A percentile compares a stretch with the other conserved stretches of the same genome.
Evolutionary conservation across 306 rosid species (phyloP).

Genomic region (Pyrus betulifolia): DNA sequence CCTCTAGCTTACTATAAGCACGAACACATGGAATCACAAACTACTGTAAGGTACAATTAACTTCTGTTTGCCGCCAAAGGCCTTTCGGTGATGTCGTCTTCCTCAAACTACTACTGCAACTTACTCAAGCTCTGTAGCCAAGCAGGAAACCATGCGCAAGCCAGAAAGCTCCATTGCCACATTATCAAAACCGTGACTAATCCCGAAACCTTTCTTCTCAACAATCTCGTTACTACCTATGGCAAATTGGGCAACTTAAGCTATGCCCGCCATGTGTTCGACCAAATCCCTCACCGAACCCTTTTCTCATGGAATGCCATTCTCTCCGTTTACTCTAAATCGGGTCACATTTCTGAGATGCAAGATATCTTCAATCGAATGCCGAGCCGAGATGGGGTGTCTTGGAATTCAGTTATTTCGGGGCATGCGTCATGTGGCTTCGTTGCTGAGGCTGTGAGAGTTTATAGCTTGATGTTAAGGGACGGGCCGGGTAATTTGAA

Average conservation of each 20-base stretch:
- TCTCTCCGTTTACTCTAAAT: conserved; percentile 54
- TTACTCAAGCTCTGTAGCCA: conserved; percentile 57
- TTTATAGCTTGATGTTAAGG: conserved; percentile 53
- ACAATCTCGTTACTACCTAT: conserved; percentile 48
- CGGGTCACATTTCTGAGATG: conserved; percentile 47
- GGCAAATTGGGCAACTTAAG: conserved; percentile 34
- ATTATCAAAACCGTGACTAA: conserved; percentile 36
- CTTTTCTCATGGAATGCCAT: conserved; percentile 68
- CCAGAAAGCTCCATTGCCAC: conserved; percentile 61
- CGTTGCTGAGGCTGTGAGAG: conserved; percentile 39
- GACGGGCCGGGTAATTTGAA: conserved; percentile 41
- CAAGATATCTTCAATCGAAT: conserved; percentile 38
- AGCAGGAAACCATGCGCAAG: conserved; percentile 27
- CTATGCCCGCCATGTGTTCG: conserved; percentile 64
- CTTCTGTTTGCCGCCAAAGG: conserved; percentile 1
- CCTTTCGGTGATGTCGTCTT: conserved; percentile 16
- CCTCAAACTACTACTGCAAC: conserved; percentile 54
- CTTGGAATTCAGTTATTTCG: conserved; percentile 67
- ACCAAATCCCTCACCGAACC: conserved; percentile 48
- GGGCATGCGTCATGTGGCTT: conserved; percentile 44
- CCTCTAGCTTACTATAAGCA: background rate
- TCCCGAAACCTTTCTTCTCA: conserved; percentile 62
- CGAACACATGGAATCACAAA: background rate
- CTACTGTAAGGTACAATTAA: background rate
- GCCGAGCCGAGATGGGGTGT: conserved; percentile 54